Evolutionary conservation across 1,284 basidiomycete genomes (phyloP), one percentile per base, ranked within the genome.

Genomic region (Macrocystidia cucumis): DNA sequence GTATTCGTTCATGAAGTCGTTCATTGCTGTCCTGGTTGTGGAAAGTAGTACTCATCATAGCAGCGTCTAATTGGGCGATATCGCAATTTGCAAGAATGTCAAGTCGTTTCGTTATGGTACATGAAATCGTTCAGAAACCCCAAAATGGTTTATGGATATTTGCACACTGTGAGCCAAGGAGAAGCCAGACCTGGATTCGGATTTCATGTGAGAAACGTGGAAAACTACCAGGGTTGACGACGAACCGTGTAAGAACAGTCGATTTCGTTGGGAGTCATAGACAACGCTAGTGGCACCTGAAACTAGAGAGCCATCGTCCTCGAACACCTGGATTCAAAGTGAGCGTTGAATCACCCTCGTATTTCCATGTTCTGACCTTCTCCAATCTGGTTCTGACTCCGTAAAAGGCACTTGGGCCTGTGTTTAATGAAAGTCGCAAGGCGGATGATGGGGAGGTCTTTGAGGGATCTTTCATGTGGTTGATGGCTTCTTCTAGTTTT

Each of bases 361-460:
- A 32, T 31, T 17, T 9, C 25, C 29, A 21, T n/a, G 26, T 19
- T 9, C 51, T 16, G 44, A 76, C 77, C 65, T 71, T 79, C 36
- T 76, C 68, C n/a, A 78, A 49, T 30, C 62, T 69, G 45, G 69
- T 77, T 44, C 80, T 82, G 41, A 76, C 66, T n/a, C 76, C 78
- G 39, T 71, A 79, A 47, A 74, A 79, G 4, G 71, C 59, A 17
- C 56, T 50, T 4, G 54, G 47, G 4, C 69, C 72, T 2, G 57
- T 63, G 45, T 80, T 80, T 29, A 65, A 52, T 0, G 73, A 64
- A 30, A 82, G 57, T n/a, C 70, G 66, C 29, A 74, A 47, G n/a
- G 45, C 47, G 5, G 44, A 44, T 20, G 46, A 46, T 13, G 44
- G 42, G 13, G 41, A 30, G 17, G 38, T 25, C 4, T 44, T 32